These are phyloP conservation scores for Ganoderma boninense DNA, from an alignment of 1,284 basidiomycete genomes.

Conservation along the genomic window DNA sequence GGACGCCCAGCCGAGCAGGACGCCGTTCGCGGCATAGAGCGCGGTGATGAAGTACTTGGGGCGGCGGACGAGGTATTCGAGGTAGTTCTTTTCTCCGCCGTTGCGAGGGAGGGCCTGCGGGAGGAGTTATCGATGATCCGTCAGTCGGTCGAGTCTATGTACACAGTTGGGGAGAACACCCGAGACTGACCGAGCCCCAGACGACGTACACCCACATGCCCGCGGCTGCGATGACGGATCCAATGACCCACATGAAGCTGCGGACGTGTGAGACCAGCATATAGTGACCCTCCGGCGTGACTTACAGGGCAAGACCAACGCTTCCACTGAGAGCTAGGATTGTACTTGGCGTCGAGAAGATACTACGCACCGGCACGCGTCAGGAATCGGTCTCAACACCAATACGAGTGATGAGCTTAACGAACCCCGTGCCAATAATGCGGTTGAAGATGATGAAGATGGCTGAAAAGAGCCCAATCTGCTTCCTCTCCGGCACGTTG, in stretches of 20 bases:
- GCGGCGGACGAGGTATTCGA: conserved; percentile 19
- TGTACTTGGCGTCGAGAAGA: conserved; percentile 68
- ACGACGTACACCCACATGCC: conserved; percentile 77
- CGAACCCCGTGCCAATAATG: conserved; percentile 61
- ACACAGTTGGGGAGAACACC: too few species aligned
- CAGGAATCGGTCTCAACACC: neutral
- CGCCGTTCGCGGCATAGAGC: conserved; percentile 30
- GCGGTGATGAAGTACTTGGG: conserved; percentile 19
- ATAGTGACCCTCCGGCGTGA: neutral
- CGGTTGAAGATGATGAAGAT: conserved; percentile 50
- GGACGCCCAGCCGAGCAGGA: conserved; percentile 55
- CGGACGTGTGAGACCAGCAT: neutral
- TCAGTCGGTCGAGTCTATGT: neutral
- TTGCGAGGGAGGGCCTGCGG: conserved; percentile 35
- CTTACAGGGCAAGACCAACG: conserved; percentile 59
- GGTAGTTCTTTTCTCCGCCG: conserved; percentile 60
- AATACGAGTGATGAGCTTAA: too few species aligned
- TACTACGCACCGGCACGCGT: conserved; percentile 38
- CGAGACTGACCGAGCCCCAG: conserved; percentile 79
- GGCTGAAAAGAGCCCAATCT: conserved; percentile 1
- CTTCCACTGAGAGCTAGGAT: conserved; percentile 72
- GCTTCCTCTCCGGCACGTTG: neutral
- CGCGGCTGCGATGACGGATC: conserved; percentile 64
- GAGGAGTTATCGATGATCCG: neutral
- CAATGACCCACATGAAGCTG: conserved; percentile 71